Conservation (phyloP, 2,329 filamentous ascomycete genomes). For the Cercospora sp. region DNA sequence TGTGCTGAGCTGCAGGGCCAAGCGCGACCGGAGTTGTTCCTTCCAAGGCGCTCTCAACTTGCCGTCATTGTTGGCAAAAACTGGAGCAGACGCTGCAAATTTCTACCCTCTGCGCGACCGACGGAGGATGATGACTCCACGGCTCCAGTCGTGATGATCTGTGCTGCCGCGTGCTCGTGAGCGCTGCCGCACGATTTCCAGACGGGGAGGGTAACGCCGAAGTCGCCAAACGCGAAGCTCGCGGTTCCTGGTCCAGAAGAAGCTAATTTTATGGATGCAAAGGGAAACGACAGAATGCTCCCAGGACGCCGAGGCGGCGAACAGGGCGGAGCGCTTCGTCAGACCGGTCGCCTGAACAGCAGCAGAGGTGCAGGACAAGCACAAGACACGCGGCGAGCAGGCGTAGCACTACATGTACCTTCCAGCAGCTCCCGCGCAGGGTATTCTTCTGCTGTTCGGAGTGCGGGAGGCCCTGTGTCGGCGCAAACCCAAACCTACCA, state of each 20-base stretch:
- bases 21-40: constrained; percentile 5
- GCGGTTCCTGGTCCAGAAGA: constrained; percentile 4
- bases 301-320: background rate
- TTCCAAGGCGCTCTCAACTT: background rate
- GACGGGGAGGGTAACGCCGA: background rate
- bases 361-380: background rate
- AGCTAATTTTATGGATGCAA: background rate
- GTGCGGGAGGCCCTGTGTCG: background rate
- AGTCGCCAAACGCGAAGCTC: background rate
- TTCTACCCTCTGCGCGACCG: background rate
- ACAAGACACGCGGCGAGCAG: background rate
- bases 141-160: background rate
- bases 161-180: background rate
- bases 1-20: constrained; percentile 2
- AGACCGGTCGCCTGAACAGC: background rate
- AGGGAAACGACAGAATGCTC: background rate
- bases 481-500: constrained; percentile 1
- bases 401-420: constrained; percentile 1
- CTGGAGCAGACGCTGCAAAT: constrained; percentile 6
- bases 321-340: background rate
- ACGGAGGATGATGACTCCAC: background rate
- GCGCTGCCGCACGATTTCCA: background rate
- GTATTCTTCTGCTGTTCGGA: background rate
- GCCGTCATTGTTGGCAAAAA: constrained; percentile 5
- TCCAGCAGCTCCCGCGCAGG: background rate